A percentile compares a stretch with the other conserved stretches of the same genome.
phyloP scores from a whole-genome alignment of 2,329 filamentous ascomycete genomes.

The Penicillium sp. region DNA sequence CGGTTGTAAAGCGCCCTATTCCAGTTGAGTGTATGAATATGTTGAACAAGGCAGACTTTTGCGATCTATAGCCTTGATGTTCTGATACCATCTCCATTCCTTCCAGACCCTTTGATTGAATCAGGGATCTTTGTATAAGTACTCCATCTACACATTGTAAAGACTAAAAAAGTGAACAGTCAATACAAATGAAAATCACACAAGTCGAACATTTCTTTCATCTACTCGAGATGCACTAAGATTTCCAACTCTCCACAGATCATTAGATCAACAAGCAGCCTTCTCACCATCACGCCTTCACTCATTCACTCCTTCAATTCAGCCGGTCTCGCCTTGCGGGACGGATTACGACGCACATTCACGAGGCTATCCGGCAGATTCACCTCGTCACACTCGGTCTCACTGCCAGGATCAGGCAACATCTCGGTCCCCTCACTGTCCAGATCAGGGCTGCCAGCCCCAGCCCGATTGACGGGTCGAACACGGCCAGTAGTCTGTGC shows the following conservation, averaged over 20 bases:
- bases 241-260: background rate
- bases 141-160: slow-evolving; percentile 8
- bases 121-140: slow-evolving; percentile 25
- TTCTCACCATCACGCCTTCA: background rate
- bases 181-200: background rate
- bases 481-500: background rate
- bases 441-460: background rate
- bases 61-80: slow-evolving; percentile 7
- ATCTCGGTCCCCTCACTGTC: background rate
- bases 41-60: slow-evolving; percentile 10
- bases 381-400: background rate
- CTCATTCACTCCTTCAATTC: slow-evolving; percentile 10
- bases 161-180: slow-evolving; percentile 1
- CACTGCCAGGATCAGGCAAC: background rate
- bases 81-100: slow-evolving; percentile 32
- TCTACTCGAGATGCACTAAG: background rate
- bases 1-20: slow-evolving; percentile 9
- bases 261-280: background rate
- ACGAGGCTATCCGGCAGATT: slow-evolving; percentile 5
- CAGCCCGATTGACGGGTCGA: background rate
- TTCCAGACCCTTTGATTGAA: slow-evolving; percentile 1
- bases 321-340: slow-evolving; percentile 14
- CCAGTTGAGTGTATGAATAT: slow-evolving; percentile 19
- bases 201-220: background rate
- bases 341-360: slow-evolving; percentile 14